Evolutionary conservation across 2,329 filamentous ascomycete species (phyloP), one percentile per base, ranked within the genome.

Genomic region (Penicillium polonicum): DNA sequence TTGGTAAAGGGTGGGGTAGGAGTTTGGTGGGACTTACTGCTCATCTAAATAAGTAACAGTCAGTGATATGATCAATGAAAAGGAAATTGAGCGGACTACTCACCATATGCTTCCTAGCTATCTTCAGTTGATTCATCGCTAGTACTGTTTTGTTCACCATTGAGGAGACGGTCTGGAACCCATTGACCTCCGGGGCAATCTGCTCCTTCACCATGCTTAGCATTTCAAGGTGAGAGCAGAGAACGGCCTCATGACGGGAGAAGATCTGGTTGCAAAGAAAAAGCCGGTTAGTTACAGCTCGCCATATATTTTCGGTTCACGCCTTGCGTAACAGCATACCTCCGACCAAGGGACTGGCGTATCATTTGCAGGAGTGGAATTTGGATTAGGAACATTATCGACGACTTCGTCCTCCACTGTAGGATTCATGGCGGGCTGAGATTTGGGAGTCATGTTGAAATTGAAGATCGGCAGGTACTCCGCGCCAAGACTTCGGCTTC

Each of bases 71-170:
- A 6, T 19, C 9, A 10, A 17, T 12, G 3, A 15, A n/a, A 5
- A 23, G n/a, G 17, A n/a, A 19, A 6, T 19, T 12, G 35, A 7
- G n/a, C 46, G 42, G 13, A 48, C 3, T 7, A 64, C 71, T 59
- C 61, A 78, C 77, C 57, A 78, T 68, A 35, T 72, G 65, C 27
- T 68, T 70, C 43, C 72, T 68, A 17, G 75, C 54, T 10, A 71
- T 52, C 15, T 74, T 70, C 23, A 75, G 70, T 42, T 76, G 71
- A 13, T 67, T 65, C 49, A 78, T 64, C 49, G 78, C 66, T 50
- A 72, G 68, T 44, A 75, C 66, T 4, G 76, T 75, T 57, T 72
- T 73, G 29, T 74, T 70, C 17, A 78, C 60, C 67, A 78, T 76
- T 7, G 69, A 64, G 1, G 70, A 69, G 4, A 79, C 65, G 6